Conservation (phyloP, 2,329 filamentous ascomycete species). For the Intubia oerlemansii region DNA sequence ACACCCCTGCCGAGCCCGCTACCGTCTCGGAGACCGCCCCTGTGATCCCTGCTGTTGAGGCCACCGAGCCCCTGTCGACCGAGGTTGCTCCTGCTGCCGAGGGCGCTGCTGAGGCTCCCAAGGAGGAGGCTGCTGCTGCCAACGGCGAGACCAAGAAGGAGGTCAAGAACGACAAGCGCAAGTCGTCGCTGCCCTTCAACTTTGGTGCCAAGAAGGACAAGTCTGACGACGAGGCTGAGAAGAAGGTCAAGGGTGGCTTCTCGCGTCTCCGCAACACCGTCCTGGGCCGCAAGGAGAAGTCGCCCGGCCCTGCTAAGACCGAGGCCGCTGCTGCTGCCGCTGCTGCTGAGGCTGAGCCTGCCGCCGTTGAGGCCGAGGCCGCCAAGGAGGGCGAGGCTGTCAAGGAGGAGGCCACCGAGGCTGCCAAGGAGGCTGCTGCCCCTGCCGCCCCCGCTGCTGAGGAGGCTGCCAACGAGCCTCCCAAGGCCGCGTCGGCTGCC, state of each 20-base stretch:
- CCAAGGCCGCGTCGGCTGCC: conserved; percentile 16
- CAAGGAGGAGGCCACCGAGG: conserved; percentile 12
- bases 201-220: conserved; percentile 56
- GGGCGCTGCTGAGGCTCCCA: conserved; percentile 15
- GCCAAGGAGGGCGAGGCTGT: conserved; percentile 13
- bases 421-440: conserved; percentile 11
- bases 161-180: conserved; percentile 56
- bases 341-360: conserved; percentile 13
- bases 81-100: conserved; percentile 18
- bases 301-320: conserved; percentile 21
- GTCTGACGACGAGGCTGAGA: conserved; percentile 42
- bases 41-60: conserved; percentile 37
- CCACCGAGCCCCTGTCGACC: conserved; percentile 31
- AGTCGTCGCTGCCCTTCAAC: conserved; percentile 55
- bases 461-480: conserved; percentile 14
- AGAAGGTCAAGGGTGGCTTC: conserved; percentile 31
- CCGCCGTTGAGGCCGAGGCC: conserved; percentile 11
- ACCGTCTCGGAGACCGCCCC: conserved; percentile 29
- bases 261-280: conserved; percentile 38
- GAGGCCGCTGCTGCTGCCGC: conserved; percentile 16
- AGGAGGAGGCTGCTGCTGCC: conserved; percentile 16
- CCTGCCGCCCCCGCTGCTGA: conserved; percentile 12
- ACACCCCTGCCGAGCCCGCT: conserved; percentile 17
- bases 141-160: conserved; percentile 38
- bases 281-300: conserved; percentile 20